A percentile compares a stretch with the other conserved stretches of the same genome.
These are phyloP conservation scores for Cucumis melo DNA, from an alignment of 306 rosid genomes.

Conservation along the genomic window DNA sequence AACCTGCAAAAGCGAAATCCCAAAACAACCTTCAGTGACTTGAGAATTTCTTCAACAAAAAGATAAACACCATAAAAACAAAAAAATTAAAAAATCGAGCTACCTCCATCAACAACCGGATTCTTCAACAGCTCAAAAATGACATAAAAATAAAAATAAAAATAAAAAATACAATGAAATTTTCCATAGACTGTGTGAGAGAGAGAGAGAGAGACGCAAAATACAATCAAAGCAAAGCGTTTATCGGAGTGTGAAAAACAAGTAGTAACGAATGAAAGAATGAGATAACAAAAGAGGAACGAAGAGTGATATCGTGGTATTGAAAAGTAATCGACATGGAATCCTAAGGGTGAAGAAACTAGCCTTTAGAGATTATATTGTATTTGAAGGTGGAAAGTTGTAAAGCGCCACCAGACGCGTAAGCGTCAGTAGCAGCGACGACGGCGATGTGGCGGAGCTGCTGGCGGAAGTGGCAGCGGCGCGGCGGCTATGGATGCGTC, in stretches of 20 bases:
- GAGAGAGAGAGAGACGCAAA: background rate
- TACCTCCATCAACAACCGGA: background rate
- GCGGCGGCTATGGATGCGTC: constrained; percentile 7
- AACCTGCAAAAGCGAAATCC: constrained; percentile 18
- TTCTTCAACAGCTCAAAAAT: background rate
- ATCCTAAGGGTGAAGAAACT: background rate
- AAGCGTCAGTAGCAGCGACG: constrained; percentile 2
- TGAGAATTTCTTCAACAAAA: background rate
- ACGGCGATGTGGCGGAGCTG: background rate
- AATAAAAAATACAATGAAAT: background rate
- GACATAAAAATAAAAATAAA: background rate
- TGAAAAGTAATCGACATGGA: background rate
- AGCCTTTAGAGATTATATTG: background rate
- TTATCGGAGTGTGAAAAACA: background rate
- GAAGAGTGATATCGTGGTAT: background rate
- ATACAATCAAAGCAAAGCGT: background rate
- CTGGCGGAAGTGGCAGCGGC: background rate
- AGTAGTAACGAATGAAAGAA: background rate
- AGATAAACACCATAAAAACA: background rate
- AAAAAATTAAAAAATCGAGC: background rate
- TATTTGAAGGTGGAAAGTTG: background rate
- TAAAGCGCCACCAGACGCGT: constrained; percentile 4
- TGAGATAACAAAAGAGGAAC: background rate
- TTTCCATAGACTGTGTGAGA: background rate
- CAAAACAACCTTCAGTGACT: constrained; percentile 13